Evolutionary conservation across 2,329 filamentous ascomycete species (phyloP), one percentile per base, ranked within the genome.

Genomic region (Colletotrichum euphorbiae): DNA sequence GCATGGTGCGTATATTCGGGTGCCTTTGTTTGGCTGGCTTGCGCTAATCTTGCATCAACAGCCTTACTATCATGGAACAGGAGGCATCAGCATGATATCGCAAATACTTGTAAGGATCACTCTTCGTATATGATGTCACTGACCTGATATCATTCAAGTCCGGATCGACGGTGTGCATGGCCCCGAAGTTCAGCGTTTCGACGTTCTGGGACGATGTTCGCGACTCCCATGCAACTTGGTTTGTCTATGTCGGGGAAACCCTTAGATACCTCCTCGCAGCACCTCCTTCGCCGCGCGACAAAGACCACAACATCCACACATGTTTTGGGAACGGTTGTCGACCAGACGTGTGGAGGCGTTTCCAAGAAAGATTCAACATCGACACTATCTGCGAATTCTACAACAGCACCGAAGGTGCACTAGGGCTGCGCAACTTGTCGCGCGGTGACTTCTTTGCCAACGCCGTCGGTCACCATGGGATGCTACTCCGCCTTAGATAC

Each of bases 241-340:
- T 94, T 72, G 87, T 91, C 17, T 94, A 94, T 74, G 92, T 94
- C 2, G 92, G 92, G 73, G 92, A 94, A 76, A 93, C 90, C 0
- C 87, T 91, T 6, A 86, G 92, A 0, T 94, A 94, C 72, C 83
- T 94, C 1, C 84, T 94, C 12, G 89, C 91, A 0, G 86, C 87
- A 2, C 90, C 91, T 2, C 86, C 87, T 0, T 87, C 85, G n/a
- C 82, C 87, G 0, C 82, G 87, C 6, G 89, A 91, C 76, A 83
- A 79, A 69, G 79, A 85, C 13, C 89, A 92, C 78, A 80, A 80
- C 4, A 82, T 91, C 11, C 83, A 83, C 67, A 79, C 81, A 57
- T 89, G 90, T 79, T 89, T 85, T 73, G 90, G 90, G 65, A 92
- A 92, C 73, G 90, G 90, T 1, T 81, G 91, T 72, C 83, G 90